A percentile compares a stretch with the other conserved stretches of the same genome.
Conservation (phyloP, 176 grass and related monocot species). For the Poa annua region DNA sequence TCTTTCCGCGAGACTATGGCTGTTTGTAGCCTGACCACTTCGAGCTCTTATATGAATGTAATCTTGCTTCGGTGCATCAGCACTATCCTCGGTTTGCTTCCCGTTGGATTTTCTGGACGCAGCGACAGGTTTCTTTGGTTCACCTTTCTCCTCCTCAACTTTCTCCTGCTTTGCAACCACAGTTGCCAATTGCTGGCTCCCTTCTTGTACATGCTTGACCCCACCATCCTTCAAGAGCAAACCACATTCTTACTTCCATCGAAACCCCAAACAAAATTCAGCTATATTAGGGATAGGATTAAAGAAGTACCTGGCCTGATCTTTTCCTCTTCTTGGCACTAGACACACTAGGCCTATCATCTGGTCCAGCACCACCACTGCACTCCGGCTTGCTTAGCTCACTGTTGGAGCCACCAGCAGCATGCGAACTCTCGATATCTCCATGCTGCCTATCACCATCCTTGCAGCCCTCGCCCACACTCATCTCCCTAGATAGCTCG, state of each 20-base stretch:
- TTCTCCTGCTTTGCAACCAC: slow-evolving; percentile 32
- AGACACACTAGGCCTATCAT: slow-evolving; percentile 43
- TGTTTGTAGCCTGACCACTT: slow-evolving; percentile 81
- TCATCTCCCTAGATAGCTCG: slow-evolving; percentile 31
- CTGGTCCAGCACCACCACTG: slow-evolving; percentile 40
- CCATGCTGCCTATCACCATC: slow-evolving; percentile 30
- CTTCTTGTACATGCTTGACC: slow-evolving; percentile 47
- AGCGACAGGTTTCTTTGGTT: slow-evolving; percentile 39
- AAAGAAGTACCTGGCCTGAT: slow-evolving; percentile 51
- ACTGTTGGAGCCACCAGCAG: slow-evolving; percentile 14
- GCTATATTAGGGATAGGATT: not conserved
- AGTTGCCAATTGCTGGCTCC: slow-evolving; percentile 15
- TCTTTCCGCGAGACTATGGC: slow-evolving; percentile 90
- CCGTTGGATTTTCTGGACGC: slow-evolving; percentile 40
- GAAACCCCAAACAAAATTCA: slow-evolving; percentile 1
- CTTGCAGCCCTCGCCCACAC: slow-evolving; percentile 25
- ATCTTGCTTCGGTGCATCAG: slow-evolving; percentile 54
- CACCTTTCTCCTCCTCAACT: slow-evolving; percentile 31
- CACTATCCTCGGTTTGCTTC: slow-evolving; percentile 50
- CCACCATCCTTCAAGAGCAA: slow-evolving; percentile 44
- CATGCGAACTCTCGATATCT: slow-evolving; percentile 5
- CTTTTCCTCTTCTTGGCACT: slow-evolving; percentile 66
- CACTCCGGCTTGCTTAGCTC: slow-evolving; percentile 42
- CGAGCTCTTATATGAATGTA: slow-evolving; percentile 85
- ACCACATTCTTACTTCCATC: not conserved